Percentiles rank a stretch among this genome's conserved stretches.
Evolutionary conservation across 208 protist genomes (phyloP).

Genomic region (Trypanosomatidae sp.): DNA sequence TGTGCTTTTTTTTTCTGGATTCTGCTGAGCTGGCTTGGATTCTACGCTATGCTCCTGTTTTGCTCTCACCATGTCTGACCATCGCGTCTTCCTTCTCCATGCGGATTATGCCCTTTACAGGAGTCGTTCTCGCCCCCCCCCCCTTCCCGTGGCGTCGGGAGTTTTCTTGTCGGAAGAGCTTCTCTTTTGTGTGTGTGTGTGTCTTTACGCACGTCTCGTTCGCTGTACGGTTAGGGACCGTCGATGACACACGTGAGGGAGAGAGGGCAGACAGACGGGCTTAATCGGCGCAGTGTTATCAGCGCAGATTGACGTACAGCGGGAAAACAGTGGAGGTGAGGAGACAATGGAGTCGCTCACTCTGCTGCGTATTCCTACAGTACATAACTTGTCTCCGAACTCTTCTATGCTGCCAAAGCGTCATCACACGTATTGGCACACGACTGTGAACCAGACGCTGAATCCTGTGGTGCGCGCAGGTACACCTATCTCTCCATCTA

Average conservation of each 20-base stretch:
- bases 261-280: background rate
- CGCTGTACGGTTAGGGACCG: background rate
- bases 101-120: too few relatives aligned
- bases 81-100: slow-evolving; percentile 3
- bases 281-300: background rate
- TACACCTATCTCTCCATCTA: background rate
- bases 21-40: slow-evolving; percentile 1
- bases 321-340: background rate
- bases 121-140: too few relatives aligned
- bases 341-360: background rate
- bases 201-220: background rate
- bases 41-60: slow-evolving; percentile 10
- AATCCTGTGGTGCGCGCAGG: background rate
- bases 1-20: slow-evolving; percentile 6
- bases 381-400: background rate
- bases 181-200: background rate
- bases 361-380: background rate
- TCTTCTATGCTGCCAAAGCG: background rate
- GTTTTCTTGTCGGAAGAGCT: too few relatives aligned
- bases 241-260: background rate
- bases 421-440: background rate
- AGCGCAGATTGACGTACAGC: background rate
- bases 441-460: background rate
- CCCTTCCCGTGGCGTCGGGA: too few relatives aligned
- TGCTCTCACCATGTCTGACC: background rate